phyloP scores from a whole-genome alignment of 2,329 filamentous ascomycete genomes.

The Colletotrichum cordylinicola region DNA sequence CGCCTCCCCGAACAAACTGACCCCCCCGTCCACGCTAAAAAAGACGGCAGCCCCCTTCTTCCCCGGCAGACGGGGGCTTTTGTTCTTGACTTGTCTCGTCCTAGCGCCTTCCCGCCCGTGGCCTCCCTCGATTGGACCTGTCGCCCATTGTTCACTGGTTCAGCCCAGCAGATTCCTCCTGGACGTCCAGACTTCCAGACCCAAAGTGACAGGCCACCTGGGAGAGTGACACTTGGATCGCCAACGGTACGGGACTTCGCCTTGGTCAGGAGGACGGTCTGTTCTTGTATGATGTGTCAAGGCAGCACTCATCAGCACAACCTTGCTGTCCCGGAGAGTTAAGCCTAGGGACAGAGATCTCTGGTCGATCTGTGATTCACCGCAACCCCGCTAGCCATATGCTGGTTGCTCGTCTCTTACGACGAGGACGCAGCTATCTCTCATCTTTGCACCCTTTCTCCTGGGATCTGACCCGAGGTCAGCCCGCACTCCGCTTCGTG shows the following conservation, averaged over 20 bases:
- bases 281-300: neutral
- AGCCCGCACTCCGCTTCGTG: slow-evolving; percentile 10
- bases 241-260: neutral
- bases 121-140: slow-evolving; percentile 12
- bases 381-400: neutral
- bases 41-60: neutral
- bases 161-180: slow-evolving; percentile 6
- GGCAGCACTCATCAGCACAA: neutral
- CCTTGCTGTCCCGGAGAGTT: neutral
- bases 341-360: neutral
- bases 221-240: neutral
- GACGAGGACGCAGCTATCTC: neutral
- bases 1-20: neutral
- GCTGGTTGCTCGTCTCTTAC: neutral
- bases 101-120: slow-evolving; percentile 9
- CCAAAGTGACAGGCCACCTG: neutral
- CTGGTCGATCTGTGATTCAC: neutral
- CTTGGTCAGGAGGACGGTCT: neutral
- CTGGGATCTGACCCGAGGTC: neutral
- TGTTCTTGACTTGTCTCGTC: slow-evolving; percentile 9
- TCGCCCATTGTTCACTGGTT: slow-evolving; percentile 3
- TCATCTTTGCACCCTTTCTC: neutral
- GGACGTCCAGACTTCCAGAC: neutral
- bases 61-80: slow-evolving; percentile 4
- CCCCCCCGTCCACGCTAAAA: slow-evolving; percentile 14